A percentile compares a stretch with the other conserved stretches of the same genome.
These are phyloP conservation scores for Pseudogymnoascus destructans DNA, from an alignment of 2,329 filamentous ascomycete genomes.

Conservation along the genomic window DNA sequence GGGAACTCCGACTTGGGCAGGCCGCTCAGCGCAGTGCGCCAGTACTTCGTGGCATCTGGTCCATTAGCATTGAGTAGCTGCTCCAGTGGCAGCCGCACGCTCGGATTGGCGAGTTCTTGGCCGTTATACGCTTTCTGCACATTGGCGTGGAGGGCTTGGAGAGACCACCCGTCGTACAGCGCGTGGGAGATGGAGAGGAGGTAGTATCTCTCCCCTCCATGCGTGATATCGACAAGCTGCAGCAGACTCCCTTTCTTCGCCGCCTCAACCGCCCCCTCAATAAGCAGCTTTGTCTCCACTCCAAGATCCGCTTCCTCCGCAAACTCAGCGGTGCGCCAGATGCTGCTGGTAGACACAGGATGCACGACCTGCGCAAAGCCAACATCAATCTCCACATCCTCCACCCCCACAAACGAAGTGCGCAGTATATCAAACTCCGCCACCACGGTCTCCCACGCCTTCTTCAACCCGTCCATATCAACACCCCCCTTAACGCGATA, in stretches of 20 bases:
- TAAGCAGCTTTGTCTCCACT: conserved; percentile 30
- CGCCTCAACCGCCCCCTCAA: conserved; percentile 26
- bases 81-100: conserved; percentile 41
- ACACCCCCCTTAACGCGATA: conserved; percentile 44
- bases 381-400: conserved; percentile 41
- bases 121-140: conserved; percentile 51
- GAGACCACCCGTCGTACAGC: conserved; percentile 80
- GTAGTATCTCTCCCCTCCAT: conserved; percentile 30
- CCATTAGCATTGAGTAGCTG: conserved; percentile 28
- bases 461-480: conserved; percentile 41
- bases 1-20: conserved; percentile 32
- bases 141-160: conserved; percentile 60
- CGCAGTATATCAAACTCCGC: conserved; percentile 55
- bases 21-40: conserved; percentile 53
- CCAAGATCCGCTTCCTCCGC: conserved; percentile 11
- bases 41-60: conserved; percentile 46
- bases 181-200: conserved; percentile 71
- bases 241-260: conserved; percentile 33
- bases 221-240: conserved; percentile 34
- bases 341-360: conserved; percentile 22
- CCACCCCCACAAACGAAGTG: conserved; percentile 57
- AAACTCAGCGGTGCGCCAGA: conserved; percentile 23
- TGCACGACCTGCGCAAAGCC: conserved; percentile 45
- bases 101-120: conserved; percentile 30
- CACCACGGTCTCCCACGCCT: conserved; percentile 51